These are phyloP conservation scores for Iris pallida DNA, from an alignment of 116 monocot species.

Conservation along the genomic window DNA sequence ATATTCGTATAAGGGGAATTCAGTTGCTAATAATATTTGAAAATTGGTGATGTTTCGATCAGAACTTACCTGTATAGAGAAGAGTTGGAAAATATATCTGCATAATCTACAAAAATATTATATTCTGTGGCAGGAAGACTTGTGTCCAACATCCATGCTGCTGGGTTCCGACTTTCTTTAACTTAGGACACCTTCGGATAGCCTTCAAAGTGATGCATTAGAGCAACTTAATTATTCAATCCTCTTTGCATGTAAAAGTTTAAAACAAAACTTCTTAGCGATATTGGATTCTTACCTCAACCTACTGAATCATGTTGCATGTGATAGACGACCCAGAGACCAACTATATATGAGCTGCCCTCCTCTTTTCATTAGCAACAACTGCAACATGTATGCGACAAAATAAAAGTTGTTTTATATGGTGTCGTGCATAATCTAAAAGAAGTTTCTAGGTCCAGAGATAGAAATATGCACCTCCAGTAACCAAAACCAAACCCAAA, in stretches of 20 bases:
- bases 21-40: too few relatives aligned
- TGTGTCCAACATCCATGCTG: slow-evolving; percentile 65
- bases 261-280: too few relatives aligned
- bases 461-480: too few relatives aligned
- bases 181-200: slow-evolving; percentile 60
- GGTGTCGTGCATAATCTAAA: too few relatives aligned
- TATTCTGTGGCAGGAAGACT: slow-evolving; percentile 46
- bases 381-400: slow-evolving; percentile 20
- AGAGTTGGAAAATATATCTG: slow-evolving; percentile 42
- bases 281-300: slow-evolving; percentile 39
- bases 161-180: slow-evolving; percentile 56
- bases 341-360: slow-evolving; percentile 56
- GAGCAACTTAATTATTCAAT: not conserved
- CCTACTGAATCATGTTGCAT: slow-evolving; percentile 47
- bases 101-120: slow-evolving; percentile 41
- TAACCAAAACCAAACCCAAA: too few relatives aligned
- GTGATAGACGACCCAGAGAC: slow-evolving; percentile 42
- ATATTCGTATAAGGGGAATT: not conserved
- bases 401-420: too few relatives aligned
- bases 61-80: slow-evolving; percentile 40
- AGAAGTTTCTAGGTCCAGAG: too few relatives aligned
- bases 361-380: slow-evolving; percentile 63
- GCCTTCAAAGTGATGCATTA: slow-evolving; percentile 16
- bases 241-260: not conserved
- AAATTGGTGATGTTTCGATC: too few relatives aligned